phyloP scores from a whole-genome alignment of 1,284 basidiomycete species.

The Mycosarcoma mackinlayi region DNA sequence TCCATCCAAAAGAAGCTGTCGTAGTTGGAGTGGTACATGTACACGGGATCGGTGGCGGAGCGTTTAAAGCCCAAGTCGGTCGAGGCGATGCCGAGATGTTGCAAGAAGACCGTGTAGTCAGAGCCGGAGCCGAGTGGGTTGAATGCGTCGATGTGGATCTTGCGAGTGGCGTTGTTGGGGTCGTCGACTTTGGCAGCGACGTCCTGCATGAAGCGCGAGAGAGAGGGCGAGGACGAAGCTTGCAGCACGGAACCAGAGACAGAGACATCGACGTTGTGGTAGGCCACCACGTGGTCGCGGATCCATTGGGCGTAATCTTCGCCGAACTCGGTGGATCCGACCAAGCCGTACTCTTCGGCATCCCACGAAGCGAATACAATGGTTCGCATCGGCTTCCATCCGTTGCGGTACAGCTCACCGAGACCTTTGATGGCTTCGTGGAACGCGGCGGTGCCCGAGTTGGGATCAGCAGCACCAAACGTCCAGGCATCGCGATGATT shows the following conservation, averaged over 20 bases:
- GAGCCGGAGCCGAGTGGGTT: conserved; percentile 71
- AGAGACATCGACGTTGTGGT: conserved; percentile 83
- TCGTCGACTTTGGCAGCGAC: conserved; percentile 75
- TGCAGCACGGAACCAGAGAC: conserved; percentile 77
- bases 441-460: conserved; percentile 85
- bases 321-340: conserved; percentile 88
- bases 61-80: conserved; percentile 67
- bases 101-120: conserved; percentile 81
- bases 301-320: conserved; percentile 90
- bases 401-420: conserved; percentile 77
- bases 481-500: conserved; percentile 67
- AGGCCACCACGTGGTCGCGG: conserved; percentile 80
- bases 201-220: conserved; percentile 78
- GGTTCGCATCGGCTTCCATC: conserved; percentile 90
- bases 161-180: conserved; percentile 27
- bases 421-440: conserved; percentile 86
- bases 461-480: conserved; percentile 80
- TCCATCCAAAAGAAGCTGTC: conserved; percentile 82
- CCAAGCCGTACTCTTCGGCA: conserved; percentile 89
- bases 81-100: conserved; percentile 70
- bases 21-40: conserved; percentile 77
- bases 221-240: conserved; percentile 77
- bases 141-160: conserved; percentile 30
- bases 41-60: conserved; percentile 50
- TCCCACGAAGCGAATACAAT: conserved; percentile 92